Evolutionary conservation across 2,329 filamentous ascomycete genomes (phyloP), one percentile per base, ranked within the genome.

Genomic region (Diaporthe vexans): DNA sequence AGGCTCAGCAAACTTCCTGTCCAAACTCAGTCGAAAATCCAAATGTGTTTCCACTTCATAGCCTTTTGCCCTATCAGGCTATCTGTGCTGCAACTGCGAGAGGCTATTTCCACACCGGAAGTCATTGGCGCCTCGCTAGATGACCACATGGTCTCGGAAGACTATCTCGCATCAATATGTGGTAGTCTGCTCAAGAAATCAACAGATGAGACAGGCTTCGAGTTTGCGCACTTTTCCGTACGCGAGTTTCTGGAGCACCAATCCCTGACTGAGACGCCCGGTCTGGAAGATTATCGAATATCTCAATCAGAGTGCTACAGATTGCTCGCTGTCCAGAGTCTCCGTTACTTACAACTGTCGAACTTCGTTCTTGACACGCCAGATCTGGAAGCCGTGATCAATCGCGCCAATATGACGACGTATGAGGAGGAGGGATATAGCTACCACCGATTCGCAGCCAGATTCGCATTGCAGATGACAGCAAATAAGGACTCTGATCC

Each of bases 211-310:
- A 4, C 1, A 3, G n/a, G 0, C 8, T 48, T 65, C 24, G 40
- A 65, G 4, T 65, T 65, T n/a, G 59, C 59, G 7, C 59, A 65
- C 19, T 65, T 65, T 26, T 48, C 59, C 6, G 59, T 65, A 8
- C 59, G 40, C 9, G 59, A 65, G 11, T 65, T 65, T 9, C 26
- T 65, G 11, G 40, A 65, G 19, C 59, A 65, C 19, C 2, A n/a
- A 21, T n/a, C 26, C 5, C 13, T 65, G 17, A 10, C 19, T 2
- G 19, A 15, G 1, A 48, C 17, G 2, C 43, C 59, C 3, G 26
- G 8, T 19, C 19, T 65, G 4, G 4, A 48, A 21, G 1, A 9
- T 0, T 65, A 65, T 48, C 40, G 26, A 13, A 48, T 65, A 15
- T 65, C 40, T 15, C 40, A 21, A 1, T 3, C 17, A 2, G 8